phyloP scores from a whole-genome alignment of 805 yeast species.

The Candida golubevii region DNA sequence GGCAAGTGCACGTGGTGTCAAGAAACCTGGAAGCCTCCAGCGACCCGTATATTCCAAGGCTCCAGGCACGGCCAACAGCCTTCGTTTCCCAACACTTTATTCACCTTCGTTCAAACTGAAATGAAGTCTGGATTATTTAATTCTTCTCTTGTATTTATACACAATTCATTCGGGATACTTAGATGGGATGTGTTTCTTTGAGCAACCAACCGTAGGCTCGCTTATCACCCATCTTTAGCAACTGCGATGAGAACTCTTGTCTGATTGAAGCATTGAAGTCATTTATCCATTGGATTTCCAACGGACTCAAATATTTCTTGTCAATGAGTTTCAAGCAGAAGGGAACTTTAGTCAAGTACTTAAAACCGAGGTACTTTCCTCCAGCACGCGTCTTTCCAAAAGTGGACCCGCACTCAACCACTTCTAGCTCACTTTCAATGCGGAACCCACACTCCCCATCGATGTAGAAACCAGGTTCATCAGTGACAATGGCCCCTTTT shows the following conservation, averaged over 20 bases:
- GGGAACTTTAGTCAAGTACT: slow-evolving; percentile 41
- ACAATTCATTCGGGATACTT: not conserved
- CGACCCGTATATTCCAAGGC: slow-evolving; percentile 12
- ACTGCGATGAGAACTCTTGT: slow-evolving; percentile 24
- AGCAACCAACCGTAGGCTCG: slow-evolving; percentile 66
- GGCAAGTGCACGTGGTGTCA: slow-evolving; percentile 5
- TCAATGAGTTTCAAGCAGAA: slow-evolving; percentile 36
- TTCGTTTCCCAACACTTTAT: slow-evolving; percentile 17
- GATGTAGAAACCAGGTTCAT: slow-evolving; percentile 92
- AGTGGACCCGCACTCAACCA: slow-evolving; percentile 43
- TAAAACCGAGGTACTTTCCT: slow-evolving; percentile 32
- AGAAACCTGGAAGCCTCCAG: slow-evolving; percentile 15
- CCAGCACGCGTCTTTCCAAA: slow-evolving; percentile 29
- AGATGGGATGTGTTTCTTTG: slow-evolving; percentile 51
- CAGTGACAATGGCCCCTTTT: slow-evolving; percentile 72
- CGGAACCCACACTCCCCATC: slow-evolving; percentile 90
- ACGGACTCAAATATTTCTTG: slow-evolving; percentile 21
- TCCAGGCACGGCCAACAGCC: slow-evolving; percentile 4
- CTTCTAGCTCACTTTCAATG: slow-evolving; percentile 76
- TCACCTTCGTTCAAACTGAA: slow-evolving; percentile 14
- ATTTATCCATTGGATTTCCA: slow-evolving; percentile 38
- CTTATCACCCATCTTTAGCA: slow-evolving; percentile 53
- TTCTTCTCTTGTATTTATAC: not conserved
- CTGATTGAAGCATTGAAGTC: slow-evolving; percentile 32
- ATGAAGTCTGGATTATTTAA: not conserved